A percentile compares a stretch with the other conserved stretches of the same genome.
Conservation (phyloP, 371 early-diverging fungal genomes). For the Circinella minor region DNA sequence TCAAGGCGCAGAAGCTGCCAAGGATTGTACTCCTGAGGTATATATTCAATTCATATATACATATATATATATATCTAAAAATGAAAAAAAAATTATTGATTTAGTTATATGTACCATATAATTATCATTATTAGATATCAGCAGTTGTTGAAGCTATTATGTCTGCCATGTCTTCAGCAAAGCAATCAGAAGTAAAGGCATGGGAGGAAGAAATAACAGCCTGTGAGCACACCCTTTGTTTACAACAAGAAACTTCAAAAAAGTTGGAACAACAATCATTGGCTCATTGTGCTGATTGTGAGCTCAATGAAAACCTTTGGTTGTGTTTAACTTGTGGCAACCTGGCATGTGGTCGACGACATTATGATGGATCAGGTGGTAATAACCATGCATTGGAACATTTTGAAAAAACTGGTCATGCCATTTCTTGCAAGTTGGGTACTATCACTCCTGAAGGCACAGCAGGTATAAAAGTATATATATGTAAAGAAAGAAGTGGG, state of each 20-base stretch:
- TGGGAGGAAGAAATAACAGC: slow-evolving; percentile 88
- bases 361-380: slow-evolving; percentile 99
- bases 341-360: slow-evolving; percentile 85
- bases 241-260: slow-evolving; percentile 66
- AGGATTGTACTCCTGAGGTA: slow-evolving; percentile 40
- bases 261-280: slow-evolving; percentile 55
- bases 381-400: slow-evolving; percentile 97
- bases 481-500: too few relatives aligned
- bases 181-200: slow-evolving; percentile 87
- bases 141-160: slow-evolving; percentile 71
- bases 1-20: slow-evolving; percentile 43
- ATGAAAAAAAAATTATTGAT: background rate
- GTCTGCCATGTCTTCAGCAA: slow-evolving; percentile 77
- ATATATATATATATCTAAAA: background rate
- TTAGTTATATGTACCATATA: too few relatives aligned
- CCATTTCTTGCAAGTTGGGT: slow-evolving; percentile 89
- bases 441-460: slow-evolving; percentile 98
- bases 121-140: slow-evolving; percentile 4
- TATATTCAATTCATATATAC: background rate
- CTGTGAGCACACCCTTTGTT: slow-evolving; percentile 82
- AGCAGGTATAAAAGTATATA: slow-evolving; percentile 62
- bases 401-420: slow-evolving; percentile 84
- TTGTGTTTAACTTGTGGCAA: slow-evolving; percentile 80
- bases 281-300: slow-evolving; percentile 89
- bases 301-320: slow-evolving; percentile 86